Evolutionary conservation across 2,329 filamentous ascomycete species (phyloP), one percentile per base, ranked within the genome.

Genomic region (Escovopsis sp.): DNA sequence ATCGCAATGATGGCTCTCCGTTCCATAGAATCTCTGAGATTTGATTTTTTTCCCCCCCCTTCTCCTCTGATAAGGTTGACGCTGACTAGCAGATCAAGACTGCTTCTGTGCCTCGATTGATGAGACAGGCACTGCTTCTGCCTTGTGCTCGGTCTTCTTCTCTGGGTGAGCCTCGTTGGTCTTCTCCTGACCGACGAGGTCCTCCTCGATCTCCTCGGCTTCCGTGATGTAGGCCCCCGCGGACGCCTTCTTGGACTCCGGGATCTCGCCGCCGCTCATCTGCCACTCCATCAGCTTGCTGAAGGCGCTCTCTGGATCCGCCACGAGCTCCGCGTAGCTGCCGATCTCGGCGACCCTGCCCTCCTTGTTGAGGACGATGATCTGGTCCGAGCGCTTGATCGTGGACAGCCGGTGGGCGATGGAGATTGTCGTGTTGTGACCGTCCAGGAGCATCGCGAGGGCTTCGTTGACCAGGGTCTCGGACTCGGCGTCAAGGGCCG

Each of bases 241-340:
- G n/a, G 54, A 57, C 19, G 49, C 55, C 39, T 47, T 56, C 18
- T 49, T 57, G 32, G 66, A 64, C 4, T 69, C 59, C 0, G 68
- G 60, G 8, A 69, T 55, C 43, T 94, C 86, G 8, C 83, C 82
- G 11, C 88, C 89, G 53, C 75, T 91, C 77, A 96, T 84, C 65
- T 98, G 91, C 88, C 88, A 96, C 63, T 96, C 89, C 91, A 98
- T 98, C 42, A 98, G 69, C 64, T 83, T 91, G 53, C 80, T 89
- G 57, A 98, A 98, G 2, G 88, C 86, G 41, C 89, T 93, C 9
- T 82, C 68, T 12, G 75, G 73, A 46, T 85, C 77, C 5, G 73
- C 69, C 41, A 80, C 83, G 19, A 98, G 73, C 49, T 86, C 75
- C 23, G 72, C 65, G 59, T 94, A 98, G 45, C 81, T 82, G 44